Conservation (phyloP, 257 asterid species). For the Misopates orontium region DNA sequence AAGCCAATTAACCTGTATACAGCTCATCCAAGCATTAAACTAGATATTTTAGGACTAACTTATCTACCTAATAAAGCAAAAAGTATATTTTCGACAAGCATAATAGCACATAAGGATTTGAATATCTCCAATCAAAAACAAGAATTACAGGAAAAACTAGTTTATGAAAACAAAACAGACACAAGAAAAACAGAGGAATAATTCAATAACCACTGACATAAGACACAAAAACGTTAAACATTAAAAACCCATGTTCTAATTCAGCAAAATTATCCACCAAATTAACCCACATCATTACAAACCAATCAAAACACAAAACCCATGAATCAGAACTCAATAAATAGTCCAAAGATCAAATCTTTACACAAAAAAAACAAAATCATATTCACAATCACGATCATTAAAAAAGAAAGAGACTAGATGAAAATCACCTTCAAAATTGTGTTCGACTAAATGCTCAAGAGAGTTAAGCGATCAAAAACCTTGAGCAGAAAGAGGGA, state of each 20-base stretch:
- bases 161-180: neutral
- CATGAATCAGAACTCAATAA: constrained; percentile 23
- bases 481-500: constrained; percentile 31
- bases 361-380: neutral
- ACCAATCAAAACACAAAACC: constrained; percentile 25
- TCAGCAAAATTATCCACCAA: constrained; percentile 24
- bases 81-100: neutral
- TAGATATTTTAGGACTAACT: constrained; percentile 1
- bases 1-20: constrained; percentile 5
- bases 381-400: constrained; percentile 18
- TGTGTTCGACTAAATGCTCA: constrained; percentile 13
- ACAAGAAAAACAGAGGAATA: neutral
- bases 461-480: constrained; percentile 21
- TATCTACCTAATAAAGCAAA: constrained; percentile 7
- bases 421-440: constrained; percentile 31
- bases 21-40: neutral
- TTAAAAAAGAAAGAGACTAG: neutral
- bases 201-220: constrained; percentile 15
- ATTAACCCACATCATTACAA: constrained; percentile 12
- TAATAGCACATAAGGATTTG: neutral
- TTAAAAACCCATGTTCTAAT: constrained; percentile 9
- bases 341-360: constrained; percentile 13
- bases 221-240: constrained; percentile 14
- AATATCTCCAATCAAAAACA: neutral
- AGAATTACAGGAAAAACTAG: constrained; percentile 5